phyloP scores from a whole-genome alignment of 768 basidiomycete genomes.

The Cubamyces sp. region DNA sequence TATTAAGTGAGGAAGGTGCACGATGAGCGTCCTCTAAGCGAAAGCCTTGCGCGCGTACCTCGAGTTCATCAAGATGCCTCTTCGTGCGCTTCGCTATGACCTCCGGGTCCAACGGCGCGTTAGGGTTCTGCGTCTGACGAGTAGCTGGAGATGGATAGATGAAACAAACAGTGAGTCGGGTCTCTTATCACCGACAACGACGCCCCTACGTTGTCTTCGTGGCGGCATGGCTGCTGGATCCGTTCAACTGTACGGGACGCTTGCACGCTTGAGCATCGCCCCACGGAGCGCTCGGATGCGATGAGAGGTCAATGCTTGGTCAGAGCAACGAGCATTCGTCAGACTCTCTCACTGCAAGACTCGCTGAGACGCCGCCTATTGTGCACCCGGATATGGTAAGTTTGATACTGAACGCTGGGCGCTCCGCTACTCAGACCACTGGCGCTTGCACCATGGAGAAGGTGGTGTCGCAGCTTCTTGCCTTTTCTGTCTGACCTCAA shows the following conservation, averaged over 20 bases:
- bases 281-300: not conserved
- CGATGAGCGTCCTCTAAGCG: not conserved
- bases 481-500: not conserved
- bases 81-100: slow-evolving; percentile 76
- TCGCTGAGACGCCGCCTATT: not conserved
- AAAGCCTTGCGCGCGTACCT: slow-evolving; percentile 48
- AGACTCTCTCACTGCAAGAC: not conserved
- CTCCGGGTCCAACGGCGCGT: slow-evolving; percentile 53
- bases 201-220: slow-evolving; percentile 19
- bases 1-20: slow-evolving; percentile 11
- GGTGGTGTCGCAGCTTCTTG: not conserved
- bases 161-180: slow-evolving; percentile 12
- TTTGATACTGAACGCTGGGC: slow-evolving; percentile 16
- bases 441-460: not conserved
- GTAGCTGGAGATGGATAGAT: slow-evolving; percentile 40
- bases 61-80: slow-evolving; percentile 82
- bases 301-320: not conserved
- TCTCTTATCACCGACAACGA: not conserved
- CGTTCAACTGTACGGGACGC: not conserved
- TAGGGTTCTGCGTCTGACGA: slow-evolving; percentile 51
- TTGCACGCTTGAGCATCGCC: slow-evolving; percentile 1
- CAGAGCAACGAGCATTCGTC: slow-evolving; percentile 4
- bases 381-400: slow-evolving; percentile 4
- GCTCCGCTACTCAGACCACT: not conserved
- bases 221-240: slow-evolving; percentile 11